Base-by-base conservation (phyloP, 2,329 filamentous ascomycete species). In the Trichoderma sp. region DNA sequence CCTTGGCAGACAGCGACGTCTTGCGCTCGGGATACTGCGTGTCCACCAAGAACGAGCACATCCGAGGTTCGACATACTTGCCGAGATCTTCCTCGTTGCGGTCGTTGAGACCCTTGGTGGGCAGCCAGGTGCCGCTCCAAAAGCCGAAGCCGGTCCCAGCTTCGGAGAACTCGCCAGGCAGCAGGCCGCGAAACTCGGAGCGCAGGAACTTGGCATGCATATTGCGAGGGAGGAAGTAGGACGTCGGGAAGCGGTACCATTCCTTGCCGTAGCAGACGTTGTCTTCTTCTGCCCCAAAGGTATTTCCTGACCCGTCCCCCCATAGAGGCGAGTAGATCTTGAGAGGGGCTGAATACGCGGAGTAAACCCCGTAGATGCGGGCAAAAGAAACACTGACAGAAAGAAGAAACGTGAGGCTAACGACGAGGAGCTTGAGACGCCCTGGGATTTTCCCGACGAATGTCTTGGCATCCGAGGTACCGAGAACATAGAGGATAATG, bases 171-270 rank as follows among this genome's bases (percentile, higher is more conserved):
- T 97, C 91, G 1, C 95, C 95, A 0, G 95, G 95, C 5, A 99
- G 80, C 19, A 99, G 81, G 2, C 95, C 95, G 9, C 85, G 85
- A 76, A 99, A 99, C 69, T 95, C 92, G 71, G 92, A 96, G 69
- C 90, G 91, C 71, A 99, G 81, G 73, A 97, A 99, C 71, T 95
- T 97, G 71, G 91, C 90, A 69, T 86, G 89, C 81, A 95, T 91
- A 57, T 87, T 85, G n/a, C 88, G 81, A 0, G 95, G 94, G 3
- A 99, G 82, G 74, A 95, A 93, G 79, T 93, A 98, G 0, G 93
- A 96, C 0, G 91, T 94, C 1, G 95, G 94, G 74, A 97, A 98
- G 43, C 95, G 91, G 76, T 99, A 97, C 95, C 95, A 99, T 75
- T 99, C 95, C 75, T 98, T 99, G 30, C 92, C 93, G 45, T 97